Conservation (phyloP, 1,139 yeast genomes). For the Blastobotrys aristatus region DNA sequence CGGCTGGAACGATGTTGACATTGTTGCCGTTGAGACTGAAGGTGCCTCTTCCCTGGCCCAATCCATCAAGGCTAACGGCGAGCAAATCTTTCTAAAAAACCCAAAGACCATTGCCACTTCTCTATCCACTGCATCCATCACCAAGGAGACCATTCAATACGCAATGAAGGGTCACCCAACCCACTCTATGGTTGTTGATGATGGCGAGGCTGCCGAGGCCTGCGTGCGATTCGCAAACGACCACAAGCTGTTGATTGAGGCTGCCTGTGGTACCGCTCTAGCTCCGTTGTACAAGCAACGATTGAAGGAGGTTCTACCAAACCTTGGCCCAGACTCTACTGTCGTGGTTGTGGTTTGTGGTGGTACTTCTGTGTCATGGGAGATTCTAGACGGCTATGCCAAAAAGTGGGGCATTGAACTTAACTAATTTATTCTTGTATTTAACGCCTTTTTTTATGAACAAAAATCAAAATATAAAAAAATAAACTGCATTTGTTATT, state of each 20-base stretch:
- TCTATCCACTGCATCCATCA: slow-evolving; percentile 55
- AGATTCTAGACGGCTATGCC: slow-evolving; percentile 27
- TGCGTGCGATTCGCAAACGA: slow-evolving; percentile 48
- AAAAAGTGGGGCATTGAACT: slow-evolving; percentile 15
- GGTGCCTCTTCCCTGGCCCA: slow-evolving; percentile 56
- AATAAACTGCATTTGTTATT: too few species aligned
- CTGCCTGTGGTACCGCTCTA: slow-evolving; percentile 72
- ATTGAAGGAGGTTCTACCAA: slow-evolving; percentile 26
- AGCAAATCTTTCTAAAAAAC: slow-evolving; percentile 38
- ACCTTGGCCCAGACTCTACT: slow-evolving; percentile 24
- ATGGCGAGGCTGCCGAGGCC: slow-evolving; percentile 51
- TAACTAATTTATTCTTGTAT: slow-evolving; percentile 8
- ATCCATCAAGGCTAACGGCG: slow-evolving; percentile 41
- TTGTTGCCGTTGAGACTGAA: slow-evolving; percentile 59
- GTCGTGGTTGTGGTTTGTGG: slow-evolving; percentile 35
- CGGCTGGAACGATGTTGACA: slow-evolving; percentile 41
- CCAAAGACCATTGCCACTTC: slow-evolving; percentile 59
- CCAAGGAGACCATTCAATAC: slow-evolving; percentile 45
- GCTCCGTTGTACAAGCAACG: slow-evolving; percentile 44
- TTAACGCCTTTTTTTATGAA: neutral
- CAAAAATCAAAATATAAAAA: neutral
- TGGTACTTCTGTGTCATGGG: slow-evolving; percentile 32
- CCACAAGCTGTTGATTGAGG: slow-evolving; percentile 54
- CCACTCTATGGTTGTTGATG: slow-evolving; percentile 47
- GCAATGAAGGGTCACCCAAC: slow-evolving; percentile 39